Conservation (phyloP, 208 protist species). For the Porcisia deanei region DNA sequence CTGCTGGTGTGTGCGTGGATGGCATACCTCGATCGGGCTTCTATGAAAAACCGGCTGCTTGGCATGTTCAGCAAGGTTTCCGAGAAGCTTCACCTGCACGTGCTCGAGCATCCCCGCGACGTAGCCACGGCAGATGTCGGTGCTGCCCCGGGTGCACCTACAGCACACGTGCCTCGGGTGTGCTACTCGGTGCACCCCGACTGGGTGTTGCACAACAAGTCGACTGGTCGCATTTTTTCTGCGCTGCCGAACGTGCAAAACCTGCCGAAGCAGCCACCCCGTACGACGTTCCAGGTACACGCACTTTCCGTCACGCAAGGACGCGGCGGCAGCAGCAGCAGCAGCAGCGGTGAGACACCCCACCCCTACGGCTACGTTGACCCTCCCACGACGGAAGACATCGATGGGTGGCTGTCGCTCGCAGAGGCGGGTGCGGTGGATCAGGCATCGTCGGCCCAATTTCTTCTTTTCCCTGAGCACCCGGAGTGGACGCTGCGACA, state of each 20-base stretch:
- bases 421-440: neutral
- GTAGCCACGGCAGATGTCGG: neutral
- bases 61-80: conserved; percentile 27
- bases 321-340: conserved; percentile 2
- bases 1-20: conserved; percentile 46
- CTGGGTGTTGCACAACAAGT: conserved; percentile 60
- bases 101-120: conserved; percentile 23
- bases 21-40: conserved; percentile 40
- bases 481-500: conserved; percentile 64
- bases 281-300: conserved; percentile 17
- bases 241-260: conserved; percentile 71
- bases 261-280: conserved; percentile 44
- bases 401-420: conserved; percentile 19
- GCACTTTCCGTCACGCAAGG: conserved; percentile 2
- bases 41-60: conserved; percentile 30
- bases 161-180: conserved; percentile 12
- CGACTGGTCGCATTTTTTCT: conserved; percentile 68
- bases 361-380: conserved; percentile 4
- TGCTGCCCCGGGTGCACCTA: neutral
- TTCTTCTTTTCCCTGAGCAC: conserved; percentile 32
- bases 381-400: conserved; percentile 11
- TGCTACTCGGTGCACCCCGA: conserved; percentile 72
- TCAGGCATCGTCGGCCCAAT: neutral
- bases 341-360: neutral
- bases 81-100: conserved; percentile 24